Conservation (phyloP, 352 stramenopile genomes). For the Aphanomyces cochlioides region DNA sequence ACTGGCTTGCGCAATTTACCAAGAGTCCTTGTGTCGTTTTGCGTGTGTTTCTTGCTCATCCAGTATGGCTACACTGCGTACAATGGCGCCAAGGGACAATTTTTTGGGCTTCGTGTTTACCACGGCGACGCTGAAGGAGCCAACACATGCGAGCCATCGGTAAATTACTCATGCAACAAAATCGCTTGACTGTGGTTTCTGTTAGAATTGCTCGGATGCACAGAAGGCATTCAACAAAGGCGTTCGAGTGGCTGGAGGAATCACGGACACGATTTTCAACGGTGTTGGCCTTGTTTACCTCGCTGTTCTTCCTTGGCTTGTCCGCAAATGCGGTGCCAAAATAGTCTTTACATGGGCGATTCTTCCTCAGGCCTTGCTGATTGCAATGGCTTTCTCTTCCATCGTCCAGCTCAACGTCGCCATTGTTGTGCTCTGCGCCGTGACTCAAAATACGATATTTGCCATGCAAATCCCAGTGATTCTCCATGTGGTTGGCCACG, state of each 20-base stretch:
- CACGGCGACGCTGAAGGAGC: conserved; percentile 34
- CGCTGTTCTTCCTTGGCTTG: conserved; percentile 43
- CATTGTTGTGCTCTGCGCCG: conserved; percentile 48
- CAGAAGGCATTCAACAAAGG: conserved; percentile 48
- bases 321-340: conserved; percentile 42
- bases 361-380: conserved; percentile 55
- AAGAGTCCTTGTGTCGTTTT: conserved; percentile 30
- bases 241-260: conserved; percentile 43
- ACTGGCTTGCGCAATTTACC: conserved; percentile 32
- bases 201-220: conserved; percentile 34
- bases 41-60: conserved; percentile 34
- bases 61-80: conserved; percentile 39
- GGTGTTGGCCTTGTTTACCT: conserved; percentile 49
- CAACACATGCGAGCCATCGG: conserved; percentile 34
- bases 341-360: conserved; percentile 38
- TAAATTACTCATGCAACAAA: not conserved
- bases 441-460: conserved; percentile 44
- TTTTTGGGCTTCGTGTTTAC: conserved; percentile 44
- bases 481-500: conserved; percentile 52
- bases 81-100: conserved; percentile 37
- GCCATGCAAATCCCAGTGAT: conserved; percentile 68
- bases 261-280: conserved; percentile 50
- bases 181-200: not conserved
- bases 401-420: conserved; percentile 37
- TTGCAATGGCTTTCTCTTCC: conserved; percentile 53